Base-by-base conservation (phyloP, 306 rosid species). In the Gastrolobium villosum region DNA sequence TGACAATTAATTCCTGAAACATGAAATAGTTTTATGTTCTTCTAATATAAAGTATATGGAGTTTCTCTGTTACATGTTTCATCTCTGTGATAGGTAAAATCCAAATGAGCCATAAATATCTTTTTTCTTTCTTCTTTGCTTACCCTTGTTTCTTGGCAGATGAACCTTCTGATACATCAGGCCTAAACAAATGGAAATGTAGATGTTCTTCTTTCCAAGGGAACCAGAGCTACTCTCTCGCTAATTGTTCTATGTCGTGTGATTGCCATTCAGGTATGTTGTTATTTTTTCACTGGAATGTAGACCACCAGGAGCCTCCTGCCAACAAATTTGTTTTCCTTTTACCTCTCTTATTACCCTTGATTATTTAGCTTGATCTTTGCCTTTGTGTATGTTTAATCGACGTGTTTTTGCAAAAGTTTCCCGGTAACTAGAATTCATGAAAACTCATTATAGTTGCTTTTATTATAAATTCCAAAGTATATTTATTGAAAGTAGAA, bases 181-280 rank as follows among this genome's bases (percentile, higher is more conserved):
- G 68, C 68, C 56, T 61, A 63, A 84, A 81, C 71, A 88, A 90
- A 70, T 95, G 99, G 98, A 86, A 77, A n/a, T 95, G 99, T 79
- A 84, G 80, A 86, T 95, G 99, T 80, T 81, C 90, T 72, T 65
- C 75, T 39, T 77, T 81, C 75, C 84, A 81, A 80, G 94, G 86
- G 70, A 88, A 82, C 74, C 89, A 54, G 74, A 87, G 78, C 72
- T 72, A 79, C 79, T 74, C 87, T 41, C 78, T 91, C 40, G 84
- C 91, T 48, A 87, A 91, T 80, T 95, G 98, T 85, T 88, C 99
- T 5, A 77, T 91, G 46, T 93, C 98, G 70, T 95, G 99, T 66
- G 87, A 80, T 62, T 95, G 99, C 78, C 88, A 7, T 64, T 87
- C 86, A 79, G 98, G 99, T 95, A 86, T 80, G 70, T 60, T 44